A percentile compares a stretch with the other conserved stretches of the same genome.
phyloP scores from a whole-genome alignment of 208 protist genomes.

The Trypanosoma lewisi region DNA sequence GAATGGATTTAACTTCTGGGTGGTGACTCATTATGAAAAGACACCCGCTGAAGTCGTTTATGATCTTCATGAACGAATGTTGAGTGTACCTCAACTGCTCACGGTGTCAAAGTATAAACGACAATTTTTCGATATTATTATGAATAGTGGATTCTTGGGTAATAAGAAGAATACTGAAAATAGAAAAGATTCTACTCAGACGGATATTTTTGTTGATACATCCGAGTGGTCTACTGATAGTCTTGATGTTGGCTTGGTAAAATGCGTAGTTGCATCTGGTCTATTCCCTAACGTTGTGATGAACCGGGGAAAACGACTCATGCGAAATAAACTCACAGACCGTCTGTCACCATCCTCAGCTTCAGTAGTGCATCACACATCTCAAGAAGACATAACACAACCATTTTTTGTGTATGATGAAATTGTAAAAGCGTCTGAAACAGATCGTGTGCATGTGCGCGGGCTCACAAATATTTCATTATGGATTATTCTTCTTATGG shows the following conservation, averaged over 20 bases:
- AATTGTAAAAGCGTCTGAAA: slow-evolving; percentile 32
- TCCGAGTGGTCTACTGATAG: slow-evolving; percentile 56
- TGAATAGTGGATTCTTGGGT: slow-evolving; percentile 45
- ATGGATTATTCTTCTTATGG: slow-evolving; percentile 77
- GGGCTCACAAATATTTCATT: slow-evolving; percentile 54
- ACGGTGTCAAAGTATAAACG: slow-evolving; percentile 58
- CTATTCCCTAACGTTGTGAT: slow-evolving; percentile 71
- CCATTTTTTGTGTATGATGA: slow-evolving; percentile 80
- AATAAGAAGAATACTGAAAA: not conserved
- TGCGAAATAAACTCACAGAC: slow-evolving; percentile 59
- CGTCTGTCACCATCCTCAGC: slow-evolving; percentile 31
- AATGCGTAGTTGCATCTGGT: slow-evolving; percentile 55
- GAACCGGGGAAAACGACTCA: slow-evolving; percentile 32
- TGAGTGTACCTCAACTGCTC: slow-evolving; percentile 65
- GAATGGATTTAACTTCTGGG: slow-evolving; percentile 92
- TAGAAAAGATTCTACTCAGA: slow-evolving; percentile 8
- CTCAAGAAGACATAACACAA: slow-evolving; percentile 31
- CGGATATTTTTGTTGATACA: slow-evolving; percentile 58
- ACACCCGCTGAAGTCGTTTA: slow-evolving; percentile 35
- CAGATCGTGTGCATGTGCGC: slow-evolving; percentile 31
- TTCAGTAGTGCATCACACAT: slow-evolving; percentile 48
- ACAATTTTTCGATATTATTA: slow-evolving; percentile 75
- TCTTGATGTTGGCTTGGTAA: slow-evolving; percentile 63
- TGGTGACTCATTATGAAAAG: slow-evolving; percentile 36
- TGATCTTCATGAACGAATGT: slow-evolving; percentile 46